Evolutionary conservation across 192 early-diverging fungal genomes (phyloP), one percentile per base, ranked within the genome.

Genomic region (Dimargaris verticillata): DNA sequence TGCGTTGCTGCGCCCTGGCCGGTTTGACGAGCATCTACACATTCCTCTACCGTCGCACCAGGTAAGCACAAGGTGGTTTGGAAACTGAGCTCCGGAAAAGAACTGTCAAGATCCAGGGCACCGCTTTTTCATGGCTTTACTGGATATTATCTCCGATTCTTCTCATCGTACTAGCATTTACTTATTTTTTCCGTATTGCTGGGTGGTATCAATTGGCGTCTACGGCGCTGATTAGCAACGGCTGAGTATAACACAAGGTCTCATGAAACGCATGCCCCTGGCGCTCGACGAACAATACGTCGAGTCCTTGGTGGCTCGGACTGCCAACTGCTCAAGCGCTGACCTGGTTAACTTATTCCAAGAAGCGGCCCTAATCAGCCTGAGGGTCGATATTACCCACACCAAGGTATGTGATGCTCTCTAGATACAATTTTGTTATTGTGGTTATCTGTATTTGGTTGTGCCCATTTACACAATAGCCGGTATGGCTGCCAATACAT

Each of bases 1-100:
- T 0, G 88, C 88, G 0, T 74, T 90, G 44, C 60, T 88, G 61
- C 75, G 88, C 43, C 85, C 85, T 2, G 86, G 85, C 9, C 78
- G 87, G 24, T 66, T 91, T 28, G 87, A 88, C 63, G 75, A 83
- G 64, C 76, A 82, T 60, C 62, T 88, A 15, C 46, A 72, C 38
- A 70, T 88, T 17, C 69, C 78, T 17, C 46, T 73, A 0, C 88
- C 86, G 7, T 38, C 33, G 7, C 33, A 38, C 33, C 33, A 38
- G 33, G 33, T 38, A 38, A 7, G 33, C 33, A 38, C 7, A 38
- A 38, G 7, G 7, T n/a, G 33, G 7, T 38, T 38, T 38, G 7
- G 33, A 38, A 38, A 38, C 33, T 5, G 33, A 38, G 33, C 3
- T 38, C 33, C 7, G 33, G n/a, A 38, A 7, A 38, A 38, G 7